Evolutionary conservation across 2,329 filamentous ascomycete genomes (phyloP).

Genomic region (Polytolypa hystricis): DNA sequence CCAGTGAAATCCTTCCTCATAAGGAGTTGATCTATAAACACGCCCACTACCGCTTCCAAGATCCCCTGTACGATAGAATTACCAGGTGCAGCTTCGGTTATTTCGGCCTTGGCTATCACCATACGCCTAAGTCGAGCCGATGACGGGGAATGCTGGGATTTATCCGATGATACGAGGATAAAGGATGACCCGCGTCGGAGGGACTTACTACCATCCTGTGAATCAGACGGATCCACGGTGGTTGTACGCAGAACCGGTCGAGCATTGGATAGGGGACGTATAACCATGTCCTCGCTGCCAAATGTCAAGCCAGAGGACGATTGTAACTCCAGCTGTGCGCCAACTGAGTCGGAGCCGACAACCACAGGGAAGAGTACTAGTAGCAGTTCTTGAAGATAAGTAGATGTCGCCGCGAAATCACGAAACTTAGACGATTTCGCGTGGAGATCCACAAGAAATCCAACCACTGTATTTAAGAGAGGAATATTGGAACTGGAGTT

Average conservation of each 20-base stretch:
- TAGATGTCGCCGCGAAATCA: slow-evolving; percentile 69
- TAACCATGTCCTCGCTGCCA: slow-evolving; percentile 73
- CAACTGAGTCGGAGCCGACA: slow-evolving; percentile 74
- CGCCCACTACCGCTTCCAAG: slow-evolving; percentile 62
- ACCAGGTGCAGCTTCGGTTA: slow-evolving; percentile 40
- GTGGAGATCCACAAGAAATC: slow-evolving; percentile 70
- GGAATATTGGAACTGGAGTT: slow-evolving; percentile 46
- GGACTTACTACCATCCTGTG: slow-evolving; percentile 43
- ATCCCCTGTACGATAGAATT: slow-evolving; percentile 65
- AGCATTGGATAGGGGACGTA: slow-evolving; percentile 58
- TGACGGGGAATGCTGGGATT: slow-evolving; percentile 46
- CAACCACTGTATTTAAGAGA: slow-evolving; percentile 64
- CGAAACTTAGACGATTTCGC: slow-evolving; percentile 64
- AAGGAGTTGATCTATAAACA: slow-evolving; percentile 80
- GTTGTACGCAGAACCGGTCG: slow-evolving; percentile 64
- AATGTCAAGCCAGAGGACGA: slow-evolving; percentile 76
- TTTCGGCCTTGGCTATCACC: slow-evolving; percentile 47
- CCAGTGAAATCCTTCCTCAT: slow-evolving; percentile 82
- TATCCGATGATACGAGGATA: slow-evolving; percentile 68
- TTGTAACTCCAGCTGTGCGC: slow-evolving; percentile 75
- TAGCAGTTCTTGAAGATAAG: slow-evolving; percentile 70
- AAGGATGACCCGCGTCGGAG: slow-evolving; percentile 81
- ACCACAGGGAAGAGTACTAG: slow-evolving; percentile 76
- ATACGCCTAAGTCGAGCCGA: slow-evolving; percentile 53
- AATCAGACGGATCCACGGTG: slow-evolving; percentile 43